Conservation (phyloP, 2,329 filamentous ascomycete genomes). For the Periconia sp. region DNA sequence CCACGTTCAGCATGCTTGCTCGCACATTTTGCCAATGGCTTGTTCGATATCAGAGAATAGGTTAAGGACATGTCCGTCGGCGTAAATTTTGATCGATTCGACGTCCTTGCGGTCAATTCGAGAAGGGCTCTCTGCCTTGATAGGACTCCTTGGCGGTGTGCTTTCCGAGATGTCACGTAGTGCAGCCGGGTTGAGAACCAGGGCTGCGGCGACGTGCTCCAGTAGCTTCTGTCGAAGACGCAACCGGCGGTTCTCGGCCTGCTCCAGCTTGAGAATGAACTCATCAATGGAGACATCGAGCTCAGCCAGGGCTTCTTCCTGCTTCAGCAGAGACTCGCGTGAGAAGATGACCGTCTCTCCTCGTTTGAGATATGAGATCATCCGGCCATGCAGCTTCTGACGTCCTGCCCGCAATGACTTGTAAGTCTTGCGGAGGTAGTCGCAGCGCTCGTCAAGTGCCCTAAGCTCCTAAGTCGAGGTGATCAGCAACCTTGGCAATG, state of each 20-base stretch:
- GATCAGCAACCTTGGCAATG: slow-evolving; percentile 22
- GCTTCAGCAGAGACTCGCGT: slow-evolving; percentile 75
- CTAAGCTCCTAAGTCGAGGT: slow-evolving; percentile 68
- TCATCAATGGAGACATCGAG: slow-evolving; percentile 80
- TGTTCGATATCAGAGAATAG: slow-evolving; percentile 51
- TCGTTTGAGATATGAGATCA: slow-evolving; percentile 77
- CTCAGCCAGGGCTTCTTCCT: slow-evolving; percentile 79
- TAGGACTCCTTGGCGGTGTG: slow-evolving; percentile 47
- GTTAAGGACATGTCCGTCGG: slow-evolving; percentile 49
- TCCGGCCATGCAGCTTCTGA: slow-evolving; percentile 76
- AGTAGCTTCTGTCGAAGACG: slow-evolving; percentile 79
- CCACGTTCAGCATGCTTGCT: slow-evolving; percentile 41
- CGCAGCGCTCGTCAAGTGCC: slow-evolving; percentile 76
- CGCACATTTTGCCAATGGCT: slow-evolving; percentile 51
- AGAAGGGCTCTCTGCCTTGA: slow-evolving; percentile 43
- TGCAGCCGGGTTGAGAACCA: slow-evolving; percentile 42
- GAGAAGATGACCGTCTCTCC: slow-evolving; percentile 74
- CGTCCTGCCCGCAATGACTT: slow-evolving; percentile 76
- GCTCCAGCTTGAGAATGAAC: slow-evolving; percentile 80
- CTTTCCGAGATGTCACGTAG: slow-evolving; percentile 35
- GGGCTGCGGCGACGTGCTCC: slow-evolving; percentile 78
- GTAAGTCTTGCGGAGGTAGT: slow-evolving; percentile 79
- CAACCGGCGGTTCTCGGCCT: slow-evolving; percentile 77
- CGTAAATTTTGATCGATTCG: slow-evolving; percentile 52
- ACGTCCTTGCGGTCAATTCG: slow-evolving; percentile 45